phyloP scores from a whole-genome alignment of 441 rosid genomes.

The Gossypium davidsonii region DNA sequence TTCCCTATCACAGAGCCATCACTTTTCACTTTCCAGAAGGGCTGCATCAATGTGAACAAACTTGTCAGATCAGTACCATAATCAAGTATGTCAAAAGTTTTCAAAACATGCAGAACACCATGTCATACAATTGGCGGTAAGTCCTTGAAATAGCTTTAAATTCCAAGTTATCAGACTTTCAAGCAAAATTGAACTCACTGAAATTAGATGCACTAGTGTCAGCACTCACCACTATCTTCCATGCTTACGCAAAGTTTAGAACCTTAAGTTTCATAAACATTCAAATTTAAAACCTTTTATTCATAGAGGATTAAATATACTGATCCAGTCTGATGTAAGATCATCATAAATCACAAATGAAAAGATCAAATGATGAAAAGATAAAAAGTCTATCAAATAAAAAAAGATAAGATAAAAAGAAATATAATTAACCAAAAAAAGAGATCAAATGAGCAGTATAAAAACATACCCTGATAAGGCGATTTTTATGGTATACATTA shows the following conservation, averaged over 20 bases:
- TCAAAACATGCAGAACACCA: neutral
- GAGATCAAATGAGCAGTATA: neutral
- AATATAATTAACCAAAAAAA: neutral
- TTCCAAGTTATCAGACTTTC: neutral
- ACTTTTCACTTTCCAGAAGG: conserved; percentile 75
- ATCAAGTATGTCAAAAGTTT: neutral
- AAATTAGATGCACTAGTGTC: neutral
- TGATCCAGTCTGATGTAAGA: neutral
- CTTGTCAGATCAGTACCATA: conserved; percentile 15
- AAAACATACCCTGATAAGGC: conserved; percentile 75
- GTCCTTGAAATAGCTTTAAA: neutral
- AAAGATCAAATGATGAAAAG: neutral
- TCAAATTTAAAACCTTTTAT: neutral
- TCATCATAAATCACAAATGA: neutral
- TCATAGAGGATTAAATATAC: conserved; percentile 1
- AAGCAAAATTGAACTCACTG: neutral
- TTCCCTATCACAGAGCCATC: conserved; percentile 52
- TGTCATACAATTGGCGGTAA: neutral
- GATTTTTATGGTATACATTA: conserved; percentile 90
- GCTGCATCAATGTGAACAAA: conserved; percentile 43
- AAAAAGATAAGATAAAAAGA: neutral
- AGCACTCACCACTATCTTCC: neutral
- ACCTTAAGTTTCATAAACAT: conserved; percentile 4
- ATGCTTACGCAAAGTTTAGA: neutral
- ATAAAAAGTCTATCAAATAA: neutral